Conservation (phyloP, 2,329 filamentous ascomycete species). For the Didymella exigua region DNA sequence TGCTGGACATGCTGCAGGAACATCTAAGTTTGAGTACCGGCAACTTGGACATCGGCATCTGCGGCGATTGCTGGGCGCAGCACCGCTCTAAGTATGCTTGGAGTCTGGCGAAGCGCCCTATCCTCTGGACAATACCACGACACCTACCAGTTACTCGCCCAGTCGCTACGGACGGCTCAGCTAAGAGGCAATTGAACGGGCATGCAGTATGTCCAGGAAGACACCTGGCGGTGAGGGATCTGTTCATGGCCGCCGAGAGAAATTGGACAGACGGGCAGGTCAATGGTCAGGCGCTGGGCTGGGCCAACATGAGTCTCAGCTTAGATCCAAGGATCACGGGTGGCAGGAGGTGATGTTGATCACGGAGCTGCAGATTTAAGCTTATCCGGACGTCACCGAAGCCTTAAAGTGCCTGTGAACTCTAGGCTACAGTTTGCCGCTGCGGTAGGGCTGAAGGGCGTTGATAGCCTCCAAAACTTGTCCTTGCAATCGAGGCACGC, state of each 20-base stretch:
- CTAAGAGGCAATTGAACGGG: slow-evolving; percentile 30
- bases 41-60: slow-evolving; percentile 51
- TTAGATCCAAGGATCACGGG: slow-evolving; percentile 13
- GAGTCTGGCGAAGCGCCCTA: slow-evolving; percentile 52
- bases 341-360: not conserved
- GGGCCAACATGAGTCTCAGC: slow-evolving; percentile 11
- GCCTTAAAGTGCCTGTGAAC: too few species aligned
- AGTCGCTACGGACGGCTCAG: slow-evolving; percentile 16
- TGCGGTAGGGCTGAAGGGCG: slow-evolving; percentile 1
- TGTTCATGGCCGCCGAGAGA: slow-evolving; percentile 49
- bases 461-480: not conserved
- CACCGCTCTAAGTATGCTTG: slow-evolving; percentile 51
- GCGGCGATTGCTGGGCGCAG: slow-evolving; percentile 53
- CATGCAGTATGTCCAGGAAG: slow-evolving; percentile 40
- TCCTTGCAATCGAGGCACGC: not conserved
- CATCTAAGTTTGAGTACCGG: slow-evolving; percentile 43
- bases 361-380: not conserved
- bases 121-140: slow-evolving; percentile 48
- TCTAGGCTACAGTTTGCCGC: not conserved
- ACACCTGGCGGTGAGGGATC: slow-evolving; percentile 43
- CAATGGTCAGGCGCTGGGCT: slow-evolving; percentile 21
- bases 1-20: slow-evolving; percentile 67
- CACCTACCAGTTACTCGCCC: slow-evolving; percentile 27
- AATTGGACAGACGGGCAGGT: slow-evolving; percentile 42
- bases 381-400: not conserved